A percentile compares a stretch with the other conserved stretches of the same genome.
phyloP scores from a whole-genome alignment of 345 rosid genomes.

The Camelina sativa region DNA sequence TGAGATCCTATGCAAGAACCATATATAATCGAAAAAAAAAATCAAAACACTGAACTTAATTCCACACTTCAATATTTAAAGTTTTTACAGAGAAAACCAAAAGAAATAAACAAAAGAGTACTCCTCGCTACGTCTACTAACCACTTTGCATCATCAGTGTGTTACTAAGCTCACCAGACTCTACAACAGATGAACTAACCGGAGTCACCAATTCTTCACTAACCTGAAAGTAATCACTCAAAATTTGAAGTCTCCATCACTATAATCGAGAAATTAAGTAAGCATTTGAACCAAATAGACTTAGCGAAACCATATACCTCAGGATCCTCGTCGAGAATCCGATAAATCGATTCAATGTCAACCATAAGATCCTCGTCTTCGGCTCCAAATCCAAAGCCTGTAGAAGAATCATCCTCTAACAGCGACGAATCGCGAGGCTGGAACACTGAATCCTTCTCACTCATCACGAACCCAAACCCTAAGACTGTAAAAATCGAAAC shows the following conservation, averaged over 20 bases:
- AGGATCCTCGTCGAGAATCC: conserved; percentile 41
- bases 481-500: not conserved
- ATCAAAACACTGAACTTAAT: not conserved
- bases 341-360: conserved; percentile 38
- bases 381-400: conserved; percentile 13
- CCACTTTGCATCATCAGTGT: conserved; percentile 44
- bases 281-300: not conserved
- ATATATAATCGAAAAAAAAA: too few species aligned
- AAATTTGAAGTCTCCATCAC: not conserved
- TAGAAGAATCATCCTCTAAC: conserved; percentile 16
- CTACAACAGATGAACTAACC: conserved; percentile 27
- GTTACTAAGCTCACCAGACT: conserved; percentile 27
- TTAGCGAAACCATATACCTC: conserved; percentile 42
- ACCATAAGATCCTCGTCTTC: conserved; percentile 32
- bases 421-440: conserved; percentile 15
- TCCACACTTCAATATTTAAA: not conserved
- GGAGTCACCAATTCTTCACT: conserved; percentile 25
- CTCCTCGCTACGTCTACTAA: conserved; percentile 32
- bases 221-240: conserved; percentile 41
- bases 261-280: conserved; percentile 3
- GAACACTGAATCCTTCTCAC: conserved; percentile 22
- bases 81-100: not conserved
- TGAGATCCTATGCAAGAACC: conserved; percentile 49
- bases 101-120: not conserved
- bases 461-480: conserved; percentile 42